Evolutionary conservation across 495 filamentous ascomycete genomes (phyloP).

Genomic region (Haplographium delicatum): DNA sequence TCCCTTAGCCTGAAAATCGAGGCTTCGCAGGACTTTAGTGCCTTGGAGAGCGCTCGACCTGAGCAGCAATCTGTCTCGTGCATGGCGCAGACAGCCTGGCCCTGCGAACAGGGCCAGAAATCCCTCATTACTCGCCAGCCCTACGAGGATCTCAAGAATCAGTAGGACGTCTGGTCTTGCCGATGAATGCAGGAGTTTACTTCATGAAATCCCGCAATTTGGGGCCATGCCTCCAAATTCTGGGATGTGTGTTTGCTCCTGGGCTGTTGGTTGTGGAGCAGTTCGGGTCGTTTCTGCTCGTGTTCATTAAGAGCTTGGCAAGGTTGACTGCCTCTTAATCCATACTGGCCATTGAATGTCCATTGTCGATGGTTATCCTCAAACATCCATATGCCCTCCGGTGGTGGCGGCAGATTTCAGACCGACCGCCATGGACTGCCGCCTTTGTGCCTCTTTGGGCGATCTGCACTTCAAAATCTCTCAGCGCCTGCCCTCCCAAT

Average conservation of each 20-base stretch:
- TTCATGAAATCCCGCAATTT: not conserved
- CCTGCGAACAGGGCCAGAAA: not conserved
- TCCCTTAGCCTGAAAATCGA: not conserved
- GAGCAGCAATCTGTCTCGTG: not conserved
- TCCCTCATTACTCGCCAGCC: conserved; percentile 4
- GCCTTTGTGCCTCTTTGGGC: too few species aligned
- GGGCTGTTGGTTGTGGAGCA: not conserved
- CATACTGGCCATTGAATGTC: too few species aligned
- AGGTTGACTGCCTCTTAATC: not conserved
- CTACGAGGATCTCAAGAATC: not conserved
- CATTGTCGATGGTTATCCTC: too few species aligned
- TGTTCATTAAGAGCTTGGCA: not conserved
- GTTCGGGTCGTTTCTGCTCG: not conserved
- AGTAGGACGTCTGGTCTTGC: not conserved
- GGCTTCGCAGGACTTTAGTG: not conserved
- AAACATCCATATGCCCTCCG: too few species aligned
- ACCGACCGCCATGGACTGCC: too few species aligned
- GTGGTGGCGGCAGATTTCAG: too few species aligned
- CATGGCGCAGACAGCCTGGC: not conserved
- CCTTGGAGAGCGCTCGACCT: not conserved
- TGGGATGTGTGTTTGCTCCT: not conserved
- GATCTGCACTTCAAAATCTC: too few species aligned
- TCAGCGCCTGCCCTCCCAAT: too few species aligned
- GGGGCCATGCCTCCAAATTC: not conserved
- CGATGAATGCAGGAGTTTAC: not conserved